phyloP scores from a whole-genome alignment of 257 asterid species.

The Ehretia macrophylla region DNA sequence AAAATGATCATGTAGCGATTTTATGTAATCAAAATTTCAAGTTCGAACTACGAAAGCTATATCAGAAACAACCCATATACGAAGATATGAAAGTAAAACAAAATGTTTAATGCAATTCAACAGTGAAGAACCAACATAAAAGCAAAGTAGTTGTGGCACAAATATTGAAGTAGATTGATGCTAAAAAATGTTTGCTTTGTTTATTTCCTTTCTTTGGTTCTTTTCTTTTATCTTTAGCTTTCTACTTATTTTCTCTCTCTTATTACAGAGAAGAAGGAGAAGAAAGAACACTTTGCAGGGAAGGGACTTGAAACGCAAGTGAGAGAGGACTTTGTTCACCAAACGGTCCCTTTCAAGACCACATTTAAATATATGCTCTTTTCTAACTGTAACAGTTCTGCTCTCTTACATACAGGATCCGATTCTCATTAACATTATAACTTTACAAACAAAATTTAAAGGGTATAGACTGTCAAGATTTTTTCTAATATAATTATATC shows the following conservation, averaged over 20 bases:
- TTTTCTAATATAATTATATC: no score
- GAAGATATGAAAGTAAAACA: neutral
- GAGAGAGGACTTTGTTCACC: constrained; percentile 67
- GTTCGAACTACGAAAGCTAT: no score
- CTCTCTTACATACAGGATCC: neutral
- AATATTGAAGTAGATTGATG: neutral
- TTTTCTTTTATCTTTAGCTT: constrained; percentile 25
- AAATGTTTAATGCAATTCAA: constrained; percentile 22
- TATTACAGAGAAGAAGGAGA: constrained; percentile 8
- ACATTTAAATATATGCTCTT: constrained; percentile 1
- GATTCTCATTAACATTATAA: no score
- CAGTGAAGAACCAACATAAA: neutral
- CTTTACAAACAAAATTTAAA: no score
- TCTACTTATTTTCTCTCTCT: no score
- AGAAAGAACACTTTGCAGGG: constrained; percentile 73
- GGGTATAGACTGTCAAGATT: no score
- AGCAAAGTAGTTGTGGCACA: constrained; percentile 1
- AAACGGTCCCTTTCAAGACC: constrained; percentile 51
- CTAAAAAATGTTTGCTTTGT: neutral
- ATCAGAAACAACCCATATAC: no score
- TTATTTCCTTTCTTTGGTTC: neutral
- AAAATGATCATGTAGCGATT: no score
- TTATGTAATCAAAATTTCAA: no score
- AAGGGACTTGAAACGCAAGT: constrained; percentile 75
- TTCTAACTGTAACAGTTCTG: constrained; percentile 3